Percentiles rank a stretch among this genome's conserved stretches.
Evolutionary conservation across 2,329 filamentous ascomycete genomes (phyloP).

Genomic region (Orbilia brochopaga): DNA sequence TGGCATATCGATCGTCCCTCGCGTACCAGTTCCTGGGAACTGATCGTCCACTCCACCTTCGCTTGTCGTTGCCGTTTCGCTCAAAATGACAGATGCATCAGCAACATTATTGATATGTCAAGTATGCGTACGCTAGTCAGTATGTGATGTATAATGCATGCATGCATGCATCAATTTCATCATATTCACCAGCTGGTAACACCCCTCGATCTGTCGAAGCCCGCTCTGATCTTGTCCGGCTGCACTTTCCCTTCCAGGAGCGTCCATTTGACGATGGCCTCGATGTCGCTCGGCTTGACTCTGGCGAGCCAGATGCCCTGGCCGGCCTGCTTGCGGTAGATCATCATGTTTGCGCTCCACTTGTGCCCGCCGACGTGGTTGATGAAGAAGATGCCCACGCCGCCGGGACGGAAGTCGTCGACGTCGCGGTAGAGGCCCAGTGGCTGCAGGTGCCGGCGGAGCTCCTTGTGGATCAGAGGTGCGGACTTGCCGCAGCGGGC

Average conservation of each 20-base stretch:
- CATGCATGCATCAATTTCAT: background rate
- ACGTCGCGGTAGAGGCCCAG: conserved; percentile 84
- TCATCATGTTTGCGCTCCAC: conserved; percentile 90
- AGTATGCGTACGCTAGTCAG: background rate
- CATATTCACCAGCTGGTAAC: conserved; percentile 79
- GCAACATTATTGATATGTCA: background rate
- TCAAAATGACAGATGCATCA: background rate
- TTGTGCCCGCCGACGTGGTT: conserved; percentile 96
- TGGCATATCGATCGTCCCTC: too few species aligned
- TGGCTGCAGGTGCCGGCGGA: conserved; percentile 85
- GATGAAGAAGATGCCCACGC: conserved; percentile 95
- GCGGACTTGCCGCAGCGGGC: conserved; percentile 93
- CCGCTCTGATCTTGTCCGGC: conserved; percentile 84
- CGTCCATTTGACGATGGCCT: conserved; percentile 83
- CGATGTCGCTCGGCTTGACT: conserved; percentile 56
- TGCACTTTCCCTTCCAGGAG: conserved; percentile 93
- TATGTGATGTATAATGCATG: background rate
- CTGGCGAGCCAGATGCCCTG: conserved; percentile 56
- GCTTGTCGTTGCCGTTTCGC: too few species aligned
- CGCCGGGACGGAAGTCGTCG: conserved; percentile 85
- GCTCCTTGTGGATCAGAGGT: conserved; percentile 82
- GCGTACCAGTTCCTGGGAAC: too few species aligned
- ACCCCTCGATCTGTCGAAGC: conserved; percentile 82
- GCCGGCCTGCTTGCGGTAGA: conserved; percentile 69
- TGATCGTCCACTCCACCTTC: too few species aligned